Percentiles rank a stretch among this genome's conserved stretches.
Evolutionary conservation across 768 basidiomycete genomes (phyloP).

Genomic region (Mycena venus): DNA sequence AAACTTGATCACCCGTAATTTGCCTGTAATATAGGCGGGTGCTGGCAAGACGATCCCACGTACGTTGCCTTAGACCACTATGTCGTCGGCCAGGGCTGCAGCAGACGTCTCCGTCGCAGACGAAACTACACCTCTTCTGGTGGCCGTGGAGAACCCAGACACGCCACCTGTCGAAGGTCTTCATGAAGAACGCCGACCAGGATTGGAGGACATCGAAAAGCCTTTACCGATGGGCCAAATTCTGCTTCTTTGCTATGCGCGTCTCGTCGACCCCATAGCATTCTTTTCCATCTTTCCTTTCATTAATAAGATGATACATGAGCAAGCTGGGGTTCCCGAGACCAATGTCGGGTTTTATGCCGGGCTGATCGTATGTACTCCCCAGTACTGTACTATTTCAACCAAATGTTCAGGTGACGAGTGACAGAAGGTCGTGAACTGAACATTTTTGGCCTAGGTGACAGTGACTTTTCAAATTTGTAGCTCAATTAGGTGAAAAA

Average conservation of each 20-base stretch:
- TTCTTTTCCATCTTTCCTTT: slow-evolving; percentile 23
- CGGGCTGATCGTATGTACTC: slow-evolving; percentile 10
- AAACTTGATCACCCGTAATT: neutral
- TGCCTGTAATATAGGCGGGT: neutral
- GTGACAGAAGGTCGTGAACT: too few relatives aligned
- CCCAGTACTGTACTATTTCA: too few relatives aligned
- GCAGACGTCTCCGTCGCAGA: slow-evolving; percentile 13
- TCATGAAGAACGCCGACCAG: neutral
- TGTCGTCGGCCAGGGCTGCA: slow-evolving; percentile 10
- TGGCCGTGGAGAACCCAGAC: slow-evolving; percentile 7
- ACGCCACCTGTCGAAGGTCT: neutral
- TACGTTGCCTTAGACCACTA: slow-evolving; percentile 2
- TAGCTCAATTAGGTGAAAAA: too few relatives aligned
- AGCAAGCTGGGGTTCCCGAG: slow-evolving; percentile 3
- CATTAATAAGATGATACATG: slow-evolving; percentile 17
- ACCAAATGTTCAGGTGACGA: too few relatives aligned
- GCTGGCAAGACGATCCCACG: slow-evolving; percentile 3
- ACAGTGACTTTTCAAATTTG: too few relatives aligned
- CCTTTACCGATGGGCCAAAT: slow-evolving; percentile 16
- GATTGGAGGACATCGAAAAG: neutral
- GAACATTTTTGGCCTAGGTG: too few relatives aligned
- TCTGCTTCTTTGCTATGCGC: slow-evolving; percentile 18
- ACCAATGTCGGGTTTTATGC: slow-evolving; percentile 19
- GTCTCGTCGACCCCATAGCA: slow-evolving; percentile 21
- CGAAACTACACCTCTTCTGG: slow-evolving; percentile 17